These are phyloP conservation scores for Dactylellina cionopaga DNA, from an alignment of 2,329 filamentous ascomycete species.

Conservation along the genomic window DNA sequence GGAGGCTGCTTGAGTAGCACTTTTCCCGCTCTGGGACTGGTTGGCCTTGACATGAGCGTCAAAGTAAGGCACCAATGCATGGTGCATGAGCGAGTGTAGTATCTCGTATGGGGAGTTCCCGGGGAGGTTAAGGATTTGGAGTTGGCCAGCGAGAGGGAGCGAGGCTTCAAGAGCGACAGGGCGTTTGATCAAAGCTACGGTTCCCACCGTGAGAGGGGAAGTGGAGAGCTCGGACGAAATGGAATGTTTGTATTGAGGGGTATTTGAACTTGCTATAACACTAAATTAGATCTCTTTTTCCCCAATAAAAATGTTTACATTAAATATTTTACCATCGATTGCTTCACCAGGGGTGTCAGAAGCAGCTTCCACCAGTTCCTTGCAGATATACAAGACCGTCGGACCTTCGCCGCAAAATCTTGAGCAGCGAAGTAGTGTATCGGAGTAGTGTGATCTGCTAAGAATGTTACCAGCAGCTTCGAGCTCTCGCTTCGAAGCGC, in stretches of 20 bases:
- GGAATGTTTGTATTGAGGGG: slow-evolving; percentile 73
- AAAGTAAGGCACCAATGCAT: slow-evolving; percentile 93
- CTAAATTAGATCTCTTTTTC: background rate
- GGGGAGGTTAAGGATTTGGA: slow-evolving; percentile 92
- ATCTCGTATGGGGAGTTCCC: slow-evolving; percentile 89
- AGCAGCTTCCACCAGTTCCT: slow-evolving; percentile 70
- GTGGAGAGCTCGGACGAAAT: slow-evolving; percentile 84
- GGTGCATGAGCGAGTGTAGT: slow-evolving; percentile 89
- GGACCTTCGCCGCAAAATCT: slow-evolving; percentile 90
- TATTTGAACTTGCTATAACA: slow-evolving; percentile 12
- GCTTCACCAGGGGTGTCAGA: slow-evolving; percentile 25
- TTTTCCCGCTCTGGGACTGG: slow-evolving; percentile 64
- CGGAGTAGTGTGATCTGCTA: slow-evolving; percentile 74
- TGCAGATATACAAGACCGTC: slow-evolving; percentile 88
- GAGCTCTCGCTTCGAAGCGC: slow-evolving; percentile 80
- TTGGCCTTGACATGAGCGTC: slow-evolving; percentile 92
- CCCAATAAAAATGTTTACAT: background rate
- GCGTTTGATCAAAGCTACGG: slow-evolving; percentile 88
- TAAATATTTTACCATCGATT: slow-evolving; percentile 30
- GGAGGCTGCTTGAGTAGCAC: slow-evolving; percentile 65
- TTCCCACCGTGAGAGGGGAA: slow-evolving; percentile 81
- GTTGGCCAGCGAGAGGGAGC: slow-evolving; percentile 83
- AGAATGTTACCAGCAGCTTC: slow-evolving; percentile 83
- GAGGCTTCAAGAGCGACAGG: slow-evolving; percentile 85
- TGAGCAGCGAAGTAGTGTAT: slow-evolving; percentile 86